Evolutionary conservation across 495 filamentous ascomycete species (phyloP), one percentile per base, ranked within the genome.

Genomic region (Choiromyces venosus): DNA sequence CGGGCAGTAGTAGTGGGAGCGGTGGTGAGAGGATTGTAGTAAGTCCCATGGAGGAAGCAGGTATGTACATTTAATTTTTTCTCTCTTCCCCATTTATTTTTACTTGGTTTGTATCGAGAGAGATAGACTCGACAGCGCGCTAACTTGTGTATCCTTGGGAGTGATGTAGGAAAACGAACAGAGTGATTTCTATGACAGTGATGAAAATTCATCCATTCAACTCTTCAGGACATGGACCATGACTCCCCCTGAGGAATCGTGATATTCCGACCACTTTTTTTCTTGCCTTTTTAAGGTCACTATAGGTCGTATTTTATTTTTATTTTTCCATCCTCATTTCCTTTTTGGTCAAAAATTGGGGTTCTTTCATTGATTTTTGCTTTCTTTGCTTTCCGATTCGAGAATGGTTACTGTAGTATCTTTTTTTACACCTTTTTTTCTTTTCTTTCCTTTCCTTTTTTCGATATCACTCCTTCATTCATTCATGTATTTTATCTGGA

Each of bases 1-100:
- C 14, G 19, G 44, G n/a, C 6, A 36, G 67, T 3, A 65, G 39
- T 5, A 39, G 52, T n/a, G 65, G 35, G 7, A 69, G 35, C 36
- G 56, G 66, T 0, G 35, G 46, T 33, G 52, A 21, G 7, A 21
- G n/a, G n/a, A 37, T 68, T 10, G 56, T 19, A 7, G 52, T 33
- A 16, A n/a, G 14, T 38, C 70, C 19, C 25, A 19, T 46, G 9
- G 56, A 37, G 8, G 74, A 69, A 40, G 71, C 67, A 67, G 71
- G 73, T 68, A 37, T 38, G 71, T 70, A 46, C 14, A 14, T 39
- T 65, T 39, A 7, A 38, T 21, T 40, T 67, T 52, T 44, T 37
- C 25, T 33, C 18, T 73, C 4, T 66, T 35, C 21, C 52, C 12
- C 25, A 18, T 33, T 61, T 18, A 61, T 29, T 29, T 10, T 61